Evolutionary conservation across 768 basidiomycete species (phyloP).

Genomic region (Mycena filopes): DNA sequence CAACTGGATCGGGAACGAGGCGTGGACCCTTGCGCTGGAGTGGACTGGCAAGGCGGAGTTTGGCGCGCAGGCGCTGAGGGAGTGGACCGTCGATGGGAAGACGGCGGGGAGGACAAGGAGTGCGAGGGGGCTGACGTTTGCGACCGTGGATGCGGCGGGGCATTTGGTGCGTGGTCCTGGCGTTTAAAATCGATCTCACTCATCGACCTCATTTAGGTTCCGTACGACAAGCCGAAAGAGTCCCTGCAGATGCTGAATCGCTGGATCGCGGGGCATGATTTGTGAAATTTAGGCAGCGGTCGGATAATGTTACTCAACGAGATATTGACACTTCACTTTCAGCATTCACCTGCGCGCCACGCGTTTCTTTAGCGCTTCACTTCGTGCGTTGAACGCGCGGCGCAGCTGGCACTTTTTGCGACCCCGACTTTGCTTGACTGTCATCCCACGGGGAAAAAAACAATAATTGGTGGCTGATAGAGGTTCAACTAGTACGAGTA

Average conservation of each 20-base stretch:
- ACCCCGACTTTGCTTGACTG: too few relatives aligned
- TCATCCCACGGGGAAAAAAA: too few relatives aligned
- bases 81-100: slow-evolving; percentile 69
- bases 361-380: too few relatives aligned
- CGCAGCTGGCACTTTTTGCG: too few relatives aligned
- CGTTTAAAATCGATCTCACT: too few relatives aligned
- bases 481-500: too few relatives aligned
- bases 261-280: neutral
- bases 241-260: neutral
- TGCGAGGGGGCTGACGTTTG: slow-evolving; percentile 68
- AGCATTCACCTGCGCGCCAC: too few relatives aligned
- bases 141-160: slow-evolving; percentile 74
- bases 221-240: neutral
- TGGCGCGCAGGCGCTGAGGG: slow-evolving; percentile 39
- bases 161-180: slow-evolving; percentile 64
- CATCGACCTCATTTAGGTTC: neutral
- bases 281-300: neutral
- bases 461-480: too few relatives aligned
- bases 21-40: slow-evolving; percentile 64
- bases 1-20: slow-evolving; percentile 69
- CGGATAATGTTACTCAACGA: neutral
- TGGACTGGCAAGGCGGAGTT: slow-evolving; percentile 31
- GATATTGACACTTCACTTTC: too few relatives aligned
- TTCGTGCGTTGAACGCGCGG: too few relatives aligned
- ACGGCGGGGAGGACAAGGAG: slow-evolving; percentile 50